Percentiles rank a stretch among this genome's conserved stretches.
These are phyloP conservation scores for Saprolegnia diclina DNA, from an alignment of 352 stramenopile genomes.

Conservation along the genomic window DNA sequence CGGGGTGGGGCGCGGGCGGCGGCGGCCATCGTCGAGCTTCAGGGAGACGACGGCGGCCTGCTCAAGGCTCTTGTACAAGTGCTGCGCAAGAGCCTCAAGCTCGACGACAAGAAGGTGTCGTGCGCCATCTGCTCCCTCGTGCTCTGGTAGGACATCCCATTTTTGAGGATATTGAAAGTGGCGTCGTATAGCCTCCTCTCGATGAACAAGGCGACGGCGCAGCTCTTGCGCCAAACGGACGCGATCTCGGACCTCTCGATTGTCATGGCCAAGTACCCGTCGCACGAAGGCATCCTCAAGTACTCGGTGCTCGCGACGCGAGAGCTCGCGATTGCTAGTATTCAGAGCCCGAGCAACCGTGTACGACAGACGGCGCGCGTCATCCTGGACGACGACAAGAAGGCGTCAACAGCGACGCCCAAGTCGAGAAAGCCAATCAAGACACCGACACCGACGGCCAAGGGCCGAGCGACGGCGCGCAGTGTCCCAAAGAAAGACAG, in stretches of 20 bases:
- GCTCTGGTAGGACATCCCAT: conserved; percentile 41
- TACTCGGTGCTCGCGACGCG: conserved; percentile 49
- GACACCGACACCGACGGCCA: not conserved
- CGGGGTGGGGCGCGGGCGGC: conserved; percentile 42
- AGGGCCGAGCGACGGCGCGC: not conserved
- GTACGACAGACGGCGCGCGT: conserved; percentile 57
- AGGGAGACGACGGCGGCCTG: conserved; percentile 30
- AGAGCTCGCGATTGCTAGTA: conserved; percentile 53
- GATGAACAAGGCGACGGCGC: conserved; percentile 29
- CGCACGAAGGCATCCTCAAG: conserved; percentile 64
- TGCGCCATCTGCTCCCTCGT: conserved; percentile 57
- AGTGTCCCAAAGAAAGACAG: conserved; percentile 2
- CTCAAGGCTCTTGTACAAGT: conserved; percentile 45
- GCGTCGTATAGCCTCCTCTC: conserved; percentile 9
- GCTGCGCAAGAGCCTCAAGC: conserved; percentile 47
- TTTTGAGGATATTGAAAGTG: not conserved
- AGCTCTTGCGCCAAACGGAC: conserved; percentile 40
- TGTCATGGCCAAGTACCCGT: conserved; percentile 65
- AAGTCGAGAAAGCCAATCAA: conserved; percentile 10
- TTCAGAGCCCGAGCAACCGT: conserved; percentile 50
- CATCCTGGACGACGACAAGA: conserved; percentile 53
- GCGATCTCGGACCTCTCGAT: conserved; percentile 63
- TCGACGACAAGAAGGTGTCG: conserved; percentile 70
- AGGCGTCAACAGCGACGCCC: not conserved
- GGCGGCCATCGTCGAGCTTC: conserved; percentile 32